phyloP scores from a whole-genome alignment of 495 filamentous ascomycete genomes.

The Sporormia fimetaria region DNA sequence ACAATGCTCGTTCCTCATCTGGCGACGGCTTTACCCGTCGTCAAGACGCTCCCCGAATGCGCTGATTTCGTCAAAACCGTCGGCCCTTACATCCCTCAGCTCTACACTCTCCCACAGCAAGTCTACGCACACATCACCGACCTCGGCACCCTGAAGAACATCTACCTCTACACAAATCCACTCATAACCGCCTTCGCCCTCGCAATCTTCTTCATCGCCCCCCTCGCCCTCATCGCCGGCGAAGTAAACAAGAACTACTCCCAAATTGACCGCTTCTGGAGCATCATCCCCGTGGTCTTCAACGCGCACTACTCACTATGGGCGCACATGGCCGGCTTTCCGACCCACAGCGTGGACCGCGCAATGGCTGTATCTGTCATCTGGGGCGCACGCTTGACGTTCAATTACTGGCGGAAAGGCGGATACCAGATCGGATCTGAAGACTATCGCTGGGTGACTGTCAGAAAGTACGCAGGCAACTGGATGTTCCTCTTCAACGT shows the following conservation, averaged over 20 bases:
- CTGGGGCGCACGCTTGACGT: slow-evolving; percentile 89
- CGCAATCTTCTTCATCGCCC: slow-evolving; percentile 51
- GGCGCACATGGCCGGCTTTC: slow-evolving; percentile 61
- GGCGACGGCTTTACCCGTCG: slow-evolving; percentile 44
- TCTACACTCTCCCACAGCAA: slow-evolving; percentile 56
- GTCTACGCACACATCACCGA: slow-evolving; percentile 47
- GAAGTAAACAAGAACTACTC: slow-evolving; percentile 90
- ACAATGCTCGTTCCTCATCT: slow-evolving; percentile 23
- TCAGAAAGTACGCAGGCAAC: slow-evolving; percentile 41
- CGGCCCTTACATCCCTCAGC: slow-evolving; percentile 62
- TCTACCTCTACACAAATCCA: slow-evolving; percentile 85
- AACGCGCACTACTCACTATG: slow-evolving; percentile 77
- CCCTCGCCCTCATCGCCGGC: slow-evolving; percentile 56
- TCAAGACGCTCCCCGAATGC: slow-evolving; percentile 59
- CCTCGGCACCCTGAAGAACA: slow-evolving; percentile 43
- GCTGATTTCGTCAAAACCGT: slow-evolving; percentile 63
- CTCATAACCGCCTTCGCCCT: slow-evolving; percentile 64
- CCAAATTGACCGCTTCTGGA: slow-evolving; percentile 88
- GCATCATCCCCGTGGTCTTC: slow-evolving; percentile 74
- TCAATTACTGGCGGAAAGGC: slow-evolving; percentile 94
- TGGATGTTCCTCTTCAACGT: slow-evolving; percentile 78
- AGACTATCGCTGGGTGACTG: slow-evolving; percentile 78
- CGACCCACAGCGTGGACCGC: slow-evolving; percentile 62
- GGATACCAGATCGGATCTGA: slow-evolving; percentile 80
- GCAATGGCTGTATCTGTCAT: slow-evolving; percentile 56